Evolutionary conservation across 2,329 filamentous ascomycete species (phyloP), one percentile per base, ranked within the genome.

Genomic region (Gaeumannomyces sp.): DNA sequence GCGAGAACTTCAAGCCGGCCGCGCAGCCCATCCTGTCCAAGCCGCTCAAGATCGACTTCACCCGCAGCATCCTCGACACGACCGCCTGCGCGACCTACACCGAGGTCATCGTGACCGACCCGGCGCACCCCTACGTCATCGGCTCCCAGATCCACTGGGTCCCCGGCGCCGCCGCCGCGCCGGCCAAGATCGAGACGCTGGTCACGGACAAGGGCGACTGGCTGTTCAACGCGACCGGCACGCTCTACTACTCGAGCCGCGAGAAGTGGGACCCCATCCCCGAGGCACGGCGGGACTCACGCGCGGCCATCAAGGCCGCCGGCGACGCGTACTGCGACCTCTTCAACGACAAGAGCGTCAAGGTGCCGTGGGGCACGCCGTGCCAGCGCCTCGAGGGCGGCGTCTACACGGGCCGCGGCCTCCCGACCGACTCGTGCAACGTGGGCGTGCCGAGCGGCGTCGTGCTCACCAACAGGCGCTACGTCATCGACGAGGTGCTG

Each of bases 1-100:
- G 64, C 60, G 67, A 70, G 59, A 64, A 68, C 65, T 59, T 22
- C 33, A 63, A 73, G 45, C 16, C 31, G 50, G 31, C 50, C 14
- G 29, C 31, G 22, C 63, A 66, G n/a, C 70, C 72, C 6, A 64
- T 76, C 2, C 67, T 77, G n/a, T 65, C 69, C 10, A 67, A 71
- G 63, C 63, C 72, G 7, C 70, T 78, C 28, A 70, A 68, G 58
- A 70, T 76, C 58, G 75, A 76, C 63, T 71, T 74, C 64, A 71
- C 71, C 62, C 73, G 73, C 65, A 76, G 72, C 63, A 73, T 72
- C 65, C 66, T 72, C 65, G 76, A 77, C 69, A 70, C 71, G 3
- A 69, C 69, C n/a, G 68, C 67, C 33, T 78, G 76, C 68, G 73
- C 76, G 27, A 77, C 78, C 50, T 77, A 77, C 66, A 78, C 80